These are phyloP conservation scores for Verticillium tricorpus DNA, from an alignment of 2,329 filamentous ascomycete genomes.

Conservation along the genomic window DNA sequence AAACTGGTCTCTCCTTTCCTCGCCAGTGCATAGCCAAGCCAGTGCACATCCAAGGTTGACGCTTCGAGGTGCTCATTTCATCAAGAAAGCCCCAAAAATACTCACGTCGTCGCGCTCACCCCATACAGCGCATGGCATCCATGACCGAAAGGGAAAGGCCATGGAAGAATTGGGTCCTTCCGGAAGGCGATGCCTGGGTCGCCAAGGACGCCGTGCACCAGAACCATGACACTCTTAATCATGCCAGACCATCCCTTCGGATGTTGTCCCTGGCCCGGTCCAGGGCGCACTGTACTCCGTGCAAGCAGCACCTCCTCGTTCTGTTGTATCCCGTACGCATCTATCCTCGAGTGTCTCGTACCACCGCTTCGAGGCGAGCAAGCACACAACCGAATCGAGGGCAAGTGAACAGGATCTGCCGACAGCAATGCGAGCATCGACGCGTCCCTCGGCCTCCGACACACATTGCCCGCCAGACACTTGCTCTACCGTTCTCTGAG, in stretches of 20 bases:
- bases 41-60: not conserved
- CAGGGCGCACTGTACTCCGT: not conserved
- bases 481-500: not conserved
- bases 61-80: not conserved
- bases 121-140: not conserved
- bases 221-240: not conserved
- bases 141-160: not conserved
- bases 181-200: not conserved
- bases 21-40: not conserved
- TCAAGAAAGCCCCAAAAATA: not conserved
- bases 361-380: not conserved
- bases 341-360: not conserved
- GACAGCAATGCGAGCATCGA: no score
- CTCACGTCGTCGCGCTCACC: not conserved
- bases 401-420: not conserved
- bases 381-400: not conserved
- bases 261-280: not conserved
- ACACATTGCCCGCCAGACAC: not conserved
- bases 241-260: not conserved
- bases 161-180: not conserved
- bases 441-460: not conserved
- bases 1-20: not conserved
- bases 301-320: not conserved
- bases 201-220: not conserved
- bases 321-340: not conserved